Conservation (phyloP, 108 stramenopile genomes). For the Cyclotella distinguenda region DNA sequence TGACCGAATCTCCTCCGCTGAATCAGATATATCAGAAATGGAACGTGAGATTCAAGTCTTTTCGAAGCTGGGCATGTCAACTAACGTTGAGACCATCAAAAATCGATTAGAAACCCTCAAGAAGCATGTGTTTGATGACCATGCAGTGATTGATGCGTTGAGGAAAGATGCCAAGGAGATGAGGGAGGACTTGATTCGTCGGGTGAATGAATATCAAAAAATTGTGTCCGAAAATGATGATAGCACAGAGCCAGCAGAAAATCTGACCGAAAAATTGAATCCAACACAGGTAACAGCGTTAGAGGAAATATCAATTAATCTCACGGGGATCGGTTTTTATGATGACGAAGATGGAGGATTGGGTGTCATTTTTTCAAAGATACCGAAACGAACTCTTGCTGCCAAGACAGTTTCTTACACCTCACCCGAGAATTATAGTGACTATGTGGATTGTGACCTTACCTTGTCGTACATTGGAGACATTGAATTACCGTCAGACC, state of each 20-base stretch:
- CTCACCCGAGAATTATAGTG: conserved; percentile 1
- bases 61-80: conserved; percentile 16
- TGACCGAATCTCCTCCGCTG: conserved; percentile 13
- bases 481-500: background rate
- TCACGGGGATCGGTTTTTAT: conserved; percentile 17
- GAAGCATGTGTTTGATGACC: conserved; percentile 20
- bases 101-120: conserved; percentile 4
- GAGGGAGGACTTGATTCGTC: conserved; percentile 23
- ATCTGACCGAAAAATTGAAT: background rate
- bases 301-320: conserved; percentile 20
- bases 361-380: conserved; percentile 20
- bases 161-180: conserved; percentile 19
- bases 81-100: conserved; percentile 11
- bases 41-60: conserved; percentile 27
- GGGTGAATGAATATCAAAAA: conserved; percentile 17
- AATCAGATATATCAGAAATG: conserved; percentile 10
- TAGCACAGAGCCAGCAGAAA: background rate
- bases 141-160: conserved; percentile 11
- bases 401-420: too few species aligned
- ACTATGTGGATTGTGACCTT: background rate
- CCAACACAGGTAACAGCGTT: conserved; percentile 12
- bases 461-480: conserved; percentile 5
- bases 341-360: conserved; percentile 22
- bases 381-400: conserved; percentile 1
- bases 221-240: background rate